These are phyloP conservation scores for Keqinozyma sinolaborantium DNA, from an alignment of 1,139 yeast species.

Conservation along the genomic window DNA sequence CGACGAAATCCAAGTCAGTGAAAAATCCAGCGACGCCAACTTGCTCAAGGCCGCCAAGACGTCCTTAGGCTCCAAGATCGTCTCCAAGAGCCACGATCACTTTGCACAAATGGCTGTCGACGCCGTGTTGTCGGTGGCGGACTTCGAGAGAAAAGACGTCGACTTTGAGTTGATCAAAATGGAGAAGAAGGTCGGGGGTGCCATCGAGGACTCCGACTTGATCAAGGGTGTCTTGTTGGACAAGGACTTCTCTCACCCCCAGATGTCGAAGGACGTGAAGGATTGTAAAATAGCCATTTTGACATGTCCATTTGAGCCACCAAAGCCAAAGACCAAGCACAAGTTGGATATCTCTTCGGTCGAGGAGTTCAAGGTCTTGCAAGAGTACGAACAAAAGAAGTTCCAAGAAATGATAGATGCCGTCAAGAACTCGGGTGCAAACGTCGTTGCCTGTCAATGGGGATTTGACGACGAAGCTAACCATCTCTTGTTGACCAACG, in stretches of 20 bases:
- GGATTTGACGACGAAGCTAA: conserved; percentile 99
- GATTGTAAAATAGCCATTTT: conserved; percentile 90
- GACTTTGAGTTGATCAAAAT: conserved; percentile 94
- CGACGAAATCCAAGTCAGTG: conserved; percentile 52
- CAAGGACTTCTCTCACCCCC: conserved; percentile 97
- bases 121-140: conserved; percentile 90
- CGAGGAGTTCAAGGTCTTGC: conserved; percentile 88
- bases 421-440: conserved; percentile 91
- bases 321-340: conserved; percentile 98
- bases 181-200: conserved; percentile 95
- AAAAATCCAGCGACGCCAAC: conserved; percentile 46
- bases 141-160: conserved; percentile 87
- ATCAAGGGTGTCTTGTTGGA: conserved; percentile 91
- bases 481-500: conserved; percentile 82
- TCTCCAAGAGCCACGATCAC: conserved; percentile 87
- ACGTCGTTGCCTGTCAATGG: conserved; percentile 98
- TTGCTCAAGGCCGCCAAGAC: conserved; percentile 91
- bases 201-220: conserved; percentile 78
- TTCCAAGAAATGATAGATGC: conserved; percentile 86
- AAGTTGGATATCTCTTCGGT: conserved; percentile 89
- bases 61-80: conserved; percentile 92
- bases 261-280: conserved; percentile 81
- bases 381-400: conserved; percentile 86
- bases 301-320: conserved; percentile 99
- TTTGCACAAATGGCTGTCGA: conserved; percentile 98